A percentile compares a stretch with the other conserved stretches of the same genome.
Evolutionary conservation across 2,329 filamentous ascomycete genomes (phyloP).

Genomic region (Microthyrium microscopicum): DNA sequence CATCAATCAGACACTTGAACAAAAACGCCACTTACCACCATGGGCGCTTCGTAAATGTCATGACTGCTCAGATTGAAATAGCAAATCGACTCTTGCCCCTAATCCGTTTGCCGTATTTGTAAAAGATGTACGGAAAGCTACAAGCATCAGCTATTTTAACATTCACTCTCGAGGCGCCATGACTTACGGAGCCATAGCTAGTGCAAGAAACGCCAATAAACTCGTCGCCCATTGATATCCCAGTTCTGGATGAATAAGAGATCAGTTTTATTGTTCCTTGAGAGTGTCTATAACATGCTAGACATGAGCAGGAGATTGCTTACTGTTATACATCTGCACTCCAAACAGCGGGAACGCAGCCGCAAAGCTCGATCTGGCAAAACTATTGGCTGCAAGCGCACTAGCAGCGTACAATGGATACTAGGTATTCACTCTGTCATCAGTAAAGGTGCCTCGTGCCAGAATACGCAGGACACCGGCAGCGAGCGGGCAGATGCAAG

Average conservation of each 20-base stretch:
- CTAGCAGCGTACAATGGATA: slow-evolving; percentile 33
- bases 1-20: too few relatives aligned
- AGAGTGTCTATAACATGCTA: too few relatives aligned
- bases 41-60: too few relatives aligned
- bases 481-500: too few relatives aligned
- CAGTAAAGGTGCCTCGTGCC: neutral
- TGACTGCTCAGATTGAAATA: too few relatives aligned
- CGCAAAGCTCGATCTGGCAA: slow-evolving; percentile 31
- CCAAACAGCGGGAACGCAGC: slow-evolving; percentile 31
- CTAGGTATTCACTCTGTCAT: slow-evolving; percentile 12
- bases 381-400: slow-evolving; percentile 33
- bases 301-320: slow-evolving; percentile 15
- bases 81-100: slow-evolving; percentile 30
- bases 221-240: slow-evolving; percentile 34
- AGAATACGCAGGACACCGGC: too few relatives aligned
- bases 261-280: neutral
- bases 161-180: slow-evolving; percentile 9
- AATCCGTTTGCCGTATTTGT: slow-evolving; percentile 31
- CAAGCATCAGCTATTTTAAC: slow-evolving; percentile 16
- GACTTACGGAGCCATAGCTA: slow-evolving; percentile 31
- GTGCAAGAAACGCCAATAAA: slow-evolving; percentile 29
- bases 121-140: slow-evolving; percentile 30
- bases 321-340: slow-evolving; percentile 35
- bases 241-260: slow-evolving; percentile 20
- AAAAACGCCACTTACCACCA: too few relatives aligned